Evolutionary conservation across 805 yeast genomes (phyloP), one percentile per base, ranked within the genome.

Genomic region (Wickerhamiella vanderwaltii): DNA sequence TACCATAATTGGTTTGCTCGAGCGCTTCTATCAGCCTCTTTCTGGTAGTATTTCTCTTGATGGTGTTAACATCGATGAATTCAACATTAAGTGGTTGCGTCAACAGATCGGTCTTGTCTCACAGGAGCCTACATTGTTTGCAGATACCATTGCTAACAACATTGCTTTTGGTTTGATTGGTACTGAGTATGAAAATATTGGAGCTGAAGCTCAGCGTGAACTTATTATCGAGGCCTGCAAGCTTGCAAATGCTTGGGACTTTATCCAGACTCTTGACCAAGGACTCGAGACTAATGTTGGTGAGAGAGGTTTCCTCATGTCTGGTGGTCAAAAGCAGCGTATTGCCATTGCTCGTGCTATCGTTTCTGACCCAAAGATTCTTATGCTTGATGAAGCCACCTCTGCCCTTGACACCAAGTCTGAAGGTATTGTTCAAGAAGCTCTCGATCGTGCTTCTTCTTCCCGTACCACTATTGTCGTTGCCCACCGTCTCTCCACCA

Each of bases 81-180:
- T 85, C 34, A 80, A 83, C 44, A 56, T 88, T 26, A 83, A 77
- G 46, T 75, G 88, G 43, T 67, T 88, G 39, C 72, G 98, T 52
- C 70, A 63, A 44, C 68, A 73, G 34, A 72, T 91, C 42, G 95
- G 95, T 37, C 80, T 85, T 22, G 97, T 88, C 3, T 95, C 96
- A 3, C 98, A 88, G 61, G 96, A 88, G 49, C 93, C 97, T 0
- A 94, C 95, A 4, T 64, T 88, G 33, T 88, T 91, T 64, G 82
- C 87, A 53, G 95, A 83, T 41, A 69, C 93, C 2, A 85, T 88
- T 34, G 65, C 77, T 54, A 96, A 88, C 55, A 88, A 88, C 55
- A 77, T 88, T 34, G 68, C 87, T 44, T 88, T 82, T 61, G 98
- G 97, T 15, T 63, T 85, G 38, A 64, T 71, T 23, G 83, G 95